Evolutionary conservation across 176 grass and related monocot species (phyloP), one percentile per base, ranked within the genome.

Genomic region (Cenchrus purpureus): DNA sequence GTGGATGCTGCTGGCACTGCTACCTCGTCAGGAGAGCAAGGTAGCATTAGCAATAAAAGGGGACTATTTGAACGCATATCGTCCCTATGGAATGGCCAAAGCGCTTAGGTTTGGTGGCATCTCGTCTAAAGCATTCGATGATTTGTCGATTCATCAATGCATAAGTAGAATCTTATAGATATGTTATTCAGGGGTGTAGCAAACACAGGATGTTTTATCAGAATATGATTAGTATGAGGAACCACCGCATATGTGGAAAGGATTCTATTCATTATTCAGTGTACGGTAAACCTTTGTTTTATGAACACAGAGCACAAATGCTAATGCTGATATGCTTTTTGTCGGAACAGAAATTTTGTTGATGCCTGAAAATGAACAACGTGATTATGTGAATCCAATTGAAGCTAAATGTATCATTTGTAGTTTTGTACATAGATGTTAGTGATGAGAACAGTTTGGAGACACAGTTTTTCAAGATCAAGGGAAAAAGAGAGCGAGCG

Each of bases 1-100:
- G 68, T 68, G 34, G 42, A 17, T 85, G 53, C 15, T 54, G 20
- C 48, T 64, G 29, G 17, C 31, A 22, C 65, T 71, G 54, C 75
- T 51, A 37, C 65, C 25, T 52, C 43, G 1, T 42, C 65, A 51
- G 44, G 2, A 28, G 54, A 2, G 4, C 43, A 71, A 79, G 44
- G 42, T 42, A 79, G 44, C 61, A 4, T 60, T 3, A 4, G 53
- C 74, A 74, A 81, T 19, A 75, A 45, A 55, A 55, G 15, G 71
- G 69, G 88, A 9, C 45, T 79, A 59, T 75, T 85, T 71, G 71
- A 68, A 71, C 67, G 83, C 29, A 70, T 85, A 77, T 81, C 28
- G 31, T 71, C 55, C 4, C 29, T 76, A 14, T 85, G 71, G 78
- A 89, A 67, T 85, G 88, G 54, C 13, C 64, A 8, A 71, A 71